A percentile compares a stretch with the other conserved stretches of the same genome.
Conservation (phyloP, 1,284 basidiomycete species). For the Sporisorium exsertum region DNA sequence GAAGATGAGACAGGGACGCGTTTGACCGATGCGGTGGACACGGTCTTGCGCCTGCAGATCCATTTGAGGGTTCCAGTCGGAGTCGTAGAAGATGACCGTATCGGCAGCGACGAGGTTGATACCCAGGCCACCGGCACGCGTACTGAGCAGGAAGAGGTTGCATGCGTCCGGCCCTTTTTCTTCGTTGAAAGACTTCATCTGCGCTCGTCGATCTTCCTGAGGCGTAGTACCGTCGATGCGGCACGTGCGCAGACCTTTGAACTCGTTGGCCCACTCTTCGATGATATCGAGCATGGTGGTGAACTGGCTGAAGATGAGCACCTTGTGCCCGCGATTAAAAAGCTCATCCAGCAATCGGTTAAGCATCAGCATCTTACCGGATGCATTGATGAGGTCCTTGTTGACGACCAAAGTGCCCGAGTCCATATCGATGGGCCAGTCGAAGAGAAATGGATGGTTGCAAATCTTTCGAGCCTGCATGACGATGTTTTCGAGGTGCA, state of each 20-base stretch:
- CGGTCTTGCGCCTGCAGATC: slow-evolving; percentile 95
- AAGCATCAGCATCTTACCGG: slow-evolving; percentile 96
- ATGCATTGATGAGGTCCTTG: slow-evolving; percentile 82
- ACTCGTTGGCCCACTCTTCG: slow-evolving; percentile 71
- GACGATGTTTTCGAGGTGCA: slow-evolving; percentile 90
- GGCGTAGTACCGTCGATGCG: slow-evolving; percentile 89
- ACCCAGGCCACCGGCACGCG: slow-evolving; percentile 85
- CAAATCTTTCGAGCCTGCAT: slow-evolving; percentile 85
- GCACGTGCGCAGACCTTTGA: slow-evolving; percentile 84
- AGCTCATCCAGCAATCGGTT: slow-evolving; percentile 87
- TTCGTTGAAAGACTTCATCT: slow-evolving; percentile 87
- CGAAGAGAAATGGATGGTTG: slow-evolving; percentile 91
- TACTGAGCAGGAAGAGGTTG: slow-evolving; percentile 87
- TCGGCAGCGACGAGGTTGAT: slow-evolving; percentile 94
- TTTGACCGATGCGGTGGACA: slow-evolving; percentile 95
- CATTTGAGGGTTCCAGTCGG: slow-evolving; percentile 93
- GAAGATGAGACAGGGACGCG: slow-evolving; percentile 76
- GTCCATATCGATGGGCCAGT: slow-evolving; percentile 81
- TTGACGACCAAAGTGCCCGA: slow-evolving; percentile 71
- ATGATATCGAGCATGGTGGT: slow-evolving; percentile 96
- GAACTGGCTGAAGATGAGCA: slow-evolving; percentile 81
- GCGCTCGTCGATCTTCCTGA: slow-evolving; percentile 81
- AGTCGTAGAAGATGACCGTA: slow-evolving; percentile 77
- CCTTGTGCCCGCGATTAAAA: slow-evolving; percentile 86
- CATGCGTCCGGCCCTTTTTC: slow-evolving; percentile 77